Evolutionary conservation across 257 asterid genomes (phyloP).

Genomic region (Solanum habrochaites): DNA sequence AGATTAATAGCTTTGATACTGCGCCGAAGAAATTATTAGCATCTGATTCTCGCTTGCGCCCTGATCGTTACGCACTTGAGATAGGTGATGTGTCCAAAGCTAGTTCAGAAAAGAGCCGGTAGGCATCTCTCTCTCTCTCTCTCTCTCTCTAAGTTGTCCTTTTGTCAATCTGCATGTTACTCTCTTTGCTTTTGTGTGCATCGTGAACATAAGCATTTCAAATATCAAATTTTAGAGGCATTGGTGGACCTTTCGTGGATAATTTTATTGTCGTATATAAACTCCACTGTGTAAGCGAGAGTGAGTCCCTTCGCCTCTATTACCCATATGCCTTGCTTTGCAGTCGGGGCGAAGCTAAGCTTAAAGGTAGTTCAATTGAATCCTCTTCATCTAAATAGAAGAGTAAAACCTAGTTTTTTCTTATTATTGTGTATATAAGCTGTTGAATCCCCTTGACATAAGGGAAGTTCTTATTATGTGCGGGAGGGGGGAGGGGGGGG

Average conservation of each 20-base stretch:
- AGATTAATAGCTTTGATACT: conserved; percentile 82
- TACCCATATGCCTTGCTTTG: not conserved
- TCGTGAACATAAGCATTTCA: not conserved
- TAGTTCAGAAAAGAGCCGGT: conserved; percentile 93
- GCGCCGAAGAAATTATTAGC: conserved; percentile 84
- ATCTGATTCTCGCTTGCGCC: conserved; percentile 96
- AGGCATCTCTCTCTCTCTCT: conserved; percentile 4
- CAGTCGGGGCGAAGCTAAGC: not conserved
- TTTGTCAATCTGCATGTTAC: not conserved
- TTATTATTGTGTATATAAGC: not conserved
- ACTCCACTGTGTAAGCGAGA: no score
- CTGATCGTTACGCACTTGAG: conserved; percentile 95
- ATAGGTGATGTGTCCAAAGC: conserved; percentile 88
- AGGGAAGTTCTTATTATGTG: not conserved
- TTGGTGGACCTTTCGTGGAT: not conserved
- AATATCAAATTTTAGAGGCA: not conserved
- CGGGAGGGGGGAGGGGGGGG: no score
- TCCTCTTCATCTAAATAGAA: not conserved
- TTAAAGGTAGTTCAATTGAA: not conserved
- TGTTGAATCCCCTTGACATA: not conserved
- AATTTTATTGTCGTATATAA: not conserved
- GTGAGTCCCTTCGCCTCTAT: not conserved
- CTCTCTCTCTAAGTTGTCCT: not conserved
- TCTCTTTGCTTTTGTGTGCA: not conserved
- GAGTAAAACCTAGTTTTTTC: not conserved